Percentiles rank a stretch among this genome's conserved stretches.
These are phyloP conservation scores for Tulasnella sp. DNA, from an alignment of 768 basidiomycete genomes.

Conservation along the genomic window DNA sequence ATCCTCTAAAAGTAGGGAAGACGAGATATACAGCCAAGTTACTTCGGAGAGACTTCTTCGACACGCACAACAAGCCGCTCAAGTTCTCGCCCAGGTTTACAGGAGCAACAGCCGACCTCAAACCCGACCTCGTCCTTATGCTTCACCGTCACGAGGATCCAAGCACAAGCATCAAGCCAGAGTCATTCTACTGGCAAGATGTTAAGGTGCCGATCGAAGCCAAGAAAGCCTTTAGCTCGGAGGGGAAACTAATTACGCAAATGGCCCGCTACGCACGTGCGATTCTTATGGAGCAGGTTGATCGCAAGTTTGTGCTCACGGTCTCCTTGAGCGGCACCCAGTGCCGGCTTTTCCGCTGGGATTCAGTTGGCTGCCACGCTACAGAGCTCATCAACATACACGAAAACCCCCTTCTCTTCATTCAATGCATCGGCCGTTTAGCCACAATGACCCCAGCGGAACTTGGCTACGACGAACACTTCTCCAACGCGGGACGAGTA, in stretches of 20 bases:
- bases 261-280: constrained; percentile 6
- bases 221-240: background rate
- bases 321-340: background rate
- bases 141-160: background rate
- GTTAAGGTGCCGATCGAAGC: constrained; percentile 6
- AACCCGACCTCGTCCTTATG: background rate
- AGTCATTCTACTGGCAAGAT: background rate
- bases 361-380: background rate
- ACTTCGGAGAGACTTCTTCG: background rate
- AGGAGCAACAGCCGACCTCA: background rate
- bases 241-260: background rate
- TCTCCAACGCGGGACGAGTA: constrained; percentile 2
- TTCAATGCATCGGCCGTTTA: background rate
- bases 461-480: background rate
- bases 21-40: background rate
- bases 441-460: background rate
- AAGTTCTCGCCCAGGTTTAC: background rate
- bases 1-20: background rate
- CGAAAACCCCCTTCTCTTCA: background rate
- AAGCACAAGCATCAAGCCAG: background rate
- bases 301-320: constrained; percentile 7
- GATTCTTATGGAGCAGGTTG: background rate
- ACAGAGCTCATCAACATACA: background rate
- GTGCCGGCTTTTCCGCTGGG: background rate
- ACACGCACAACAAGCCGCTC: background rate